A percentile compares a stretch with the other conserved stretches of the same genome.
Evolutionary conservation across 805 yeast species (phyloP).

Genomic region (Komagataella phaffii): DNA sequence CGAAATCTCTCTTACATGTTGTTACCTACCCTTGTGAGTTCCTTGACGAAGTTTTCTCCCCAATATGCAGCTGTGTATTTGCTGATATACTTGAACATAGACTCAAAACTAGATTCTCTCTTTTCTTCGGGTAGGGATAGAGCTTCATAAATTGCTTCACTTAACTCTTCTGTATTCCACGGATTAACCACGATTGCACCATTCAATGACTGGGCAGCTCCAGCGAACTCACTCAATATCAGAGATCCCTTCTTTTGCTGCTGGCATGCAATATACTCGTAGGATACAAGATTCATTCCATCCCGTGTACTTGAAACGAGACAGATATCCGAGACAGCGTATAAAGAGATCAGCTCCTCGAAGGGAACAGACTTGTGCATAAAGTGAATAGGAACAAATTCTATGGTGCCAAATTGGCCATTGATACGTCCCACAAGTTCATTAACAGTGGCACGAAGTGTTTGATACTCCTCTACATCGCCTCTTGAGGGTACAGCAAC

Average conservation of each 20-base stretch:
- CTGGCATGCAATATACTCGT: slow-evolving; percentile 96
- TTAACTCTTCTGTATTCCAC: slow-evolving; percentile 94
- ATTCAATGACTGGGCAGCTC: slow-evolving; percentile 96
- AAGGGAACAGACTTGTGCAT: slow-evolving; percentile 88
- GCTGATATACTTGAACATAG: slow-evolving; percentile 74
- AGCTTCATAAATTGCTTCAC: slow-evolving; percentile 76
- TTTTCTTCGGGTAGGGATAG: slow-evolving; percentile 78
- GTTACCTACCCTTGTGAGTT: slow-evolving; percentile 34
- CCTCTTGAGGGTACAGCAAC: slow-evolving; percentile 97
- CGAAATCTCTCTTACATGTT: background rate
- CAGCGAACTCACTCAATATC: slow-evolving; percentile 89
- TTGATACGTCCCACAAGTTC: slow-evolving; percentile 94
- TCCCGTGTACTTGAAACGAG: slow-evolving; percentile 90
- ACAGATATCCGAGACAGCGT: slow-evolving; percentile 80
- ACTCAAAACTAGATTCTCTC: slow-evolving; percentile 63
- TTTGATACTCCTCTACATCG: slow-evolving; percentile 96
- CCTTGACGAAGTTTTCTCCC: slow-evolving; percentile 95
- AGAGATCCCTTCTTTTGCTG: slow-evolving; percentile 67
- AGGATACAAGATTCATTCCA: slow-evolving; percentile 95
- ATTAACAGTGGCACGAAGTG: slow-evolving; percentile 83
- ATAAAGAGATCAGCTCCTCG: slow-evolving; percentile 81
- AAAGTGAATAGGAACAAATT: slow-evolving; percentile 95
- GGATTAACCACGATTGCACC: slow-evolving; percentile 94
- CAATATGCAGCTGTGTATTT: slow-evolving; percentile 93
- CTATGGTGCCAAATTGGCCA: slow-evolving; percentile 93